Conservation (phyloP, 768 basidiomycete genomes). For the Xerocomellus dryophilus region DNA sequence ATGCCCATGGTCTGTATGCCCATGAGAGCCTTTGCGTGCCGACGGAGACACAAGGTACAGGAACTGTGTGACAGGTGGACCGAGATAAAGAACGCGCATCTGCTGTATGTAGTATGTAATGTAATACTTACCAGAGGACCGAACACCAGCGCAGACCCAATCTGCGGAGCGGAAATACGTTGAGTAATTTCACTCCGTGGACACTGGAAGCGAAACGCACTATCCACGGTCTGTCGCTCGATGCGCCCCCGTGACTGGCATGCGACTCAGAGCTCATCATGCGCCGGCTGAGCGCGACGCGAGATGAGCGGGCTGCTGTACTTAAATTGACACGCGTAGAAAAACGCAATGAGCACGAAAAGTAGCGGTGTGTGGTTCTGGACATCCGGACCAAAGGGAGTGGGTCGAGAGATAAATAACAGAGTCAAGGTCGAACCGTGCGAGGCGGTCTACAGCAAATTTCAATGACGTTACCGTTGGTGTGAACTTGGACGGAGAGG, state of each 20-base stretch:
- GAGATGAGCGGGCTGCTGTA: conserved; percentile 13
- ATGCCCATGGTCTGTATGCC: conserved; percentile 22
- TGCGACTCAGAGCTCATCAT: conserved; percentile 28
- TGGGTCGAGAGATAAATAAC: conserved; percentile 12
- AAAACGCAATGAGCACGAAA: conserved; percentile 17
- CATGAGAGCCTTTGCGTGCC: conserved; percentile 23
- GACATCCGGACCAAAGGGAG: conserved; percentile 16
- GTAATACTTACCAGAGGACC: conserved; percentile 30
- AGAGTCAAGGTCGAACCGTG: conserved; percentile 9
- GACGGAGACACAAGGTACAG: conserved; percentile 33
- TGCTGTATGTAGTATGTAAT: not conserved
- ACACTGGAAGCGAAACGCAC: conserved; percentile 14
- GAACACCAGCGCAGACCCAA: conserved; percentile 33
- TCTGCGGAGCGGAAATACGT: conserved; percentile 9
- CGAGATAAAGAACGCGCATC: not conserved
- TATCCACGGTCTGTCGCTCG: conserved; percentile 30
- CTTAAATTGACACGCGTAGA: conserved; percentile 4
- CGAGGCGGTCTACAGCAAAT: conserved; percentile 12
- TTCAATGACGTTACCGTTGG: conserved; percentile 29
- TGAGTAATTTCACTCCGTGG: not conserved
- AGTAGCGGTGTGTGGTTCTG: conserved; percentile 18
- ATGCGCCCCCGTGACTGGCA: conserved; percentile 14
- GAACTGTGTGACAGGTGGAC: conserved; percentile 16
- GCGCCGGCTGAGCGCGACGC: conserved; percentile 20
- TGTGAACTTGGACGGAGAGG: conserved; percentile 30